A percentile compares a stretch with the other conserved stretches of the same genome.
phyloP scores from a whole-genome alignment of 2,329 filamentous ascomycete genomes.

The Neophaeococcomyces mojaviensis region DNA sequence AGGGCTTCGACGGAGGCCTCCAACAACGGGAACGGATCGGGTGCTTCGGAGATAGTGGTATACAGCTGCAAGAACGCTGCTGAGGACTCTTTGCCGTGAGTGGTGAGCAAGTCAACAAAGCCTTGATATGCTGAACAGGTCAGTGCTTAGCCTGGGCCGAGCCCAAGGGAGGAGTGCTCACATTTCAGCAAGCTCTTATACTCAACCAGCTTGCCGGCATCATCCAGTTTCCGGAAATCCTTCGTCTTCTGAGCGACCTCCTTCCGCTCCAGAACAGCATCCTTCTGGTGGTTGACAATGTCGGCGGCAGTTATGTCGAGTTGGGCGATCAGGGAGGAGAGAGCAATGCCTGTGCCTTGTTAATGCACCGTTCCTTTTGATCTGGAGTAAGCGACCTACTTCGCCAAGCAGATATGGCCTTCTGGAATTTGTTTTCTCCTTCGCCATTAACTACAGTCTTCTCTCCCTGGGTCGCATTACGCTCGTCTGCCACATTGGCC shows the following conservation, averaged over 20 bases:
- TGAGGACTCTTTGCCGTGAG: constrained; percentile 89
- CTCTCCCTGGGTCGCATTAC: constrained; percentile 24
- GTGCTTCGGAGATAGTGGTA: constrained; percentile 86
- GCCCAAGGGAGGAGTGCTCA: constrained; percentile 29
- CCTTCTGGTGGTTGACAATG: constrained; percentile 84
- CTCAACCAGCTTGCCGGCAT: constrained; percentile 75
- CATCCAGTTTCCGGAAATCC: constrained; percentile 89
- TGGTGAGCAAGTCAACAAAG: constrained; percentile 93
- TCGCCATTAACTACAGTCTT: constrained; percentile 33
- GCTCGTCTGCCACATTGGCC: constrained; percentile 29
- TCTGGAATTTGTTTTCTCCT: constrained; percentile 87
- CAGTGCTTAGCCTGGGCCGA: not conserved
- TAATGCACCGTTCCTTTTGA: not conserved
- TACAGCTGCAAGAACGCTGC: constrained; percentile 90
- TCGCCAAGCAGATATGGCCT: constrained; percentile 91
- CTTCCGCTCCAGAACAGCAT: constrained; percentile 92
- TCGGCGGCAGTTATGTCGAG: constrained; percentile 93
- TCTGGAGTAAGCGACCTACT: constrained; percentile 48
- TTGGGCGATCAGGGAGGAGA: constrained; percentile 72
- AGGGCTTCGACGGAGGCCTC: constrained; percentile 95
- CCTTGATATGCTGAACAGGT: constrained; percentile 71
- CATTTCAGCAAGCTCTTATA: constrained; percentile 85
- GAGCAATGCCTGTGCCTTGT: constrained; percentile 63
- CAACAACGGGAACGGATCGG: constrained; percentile 90
- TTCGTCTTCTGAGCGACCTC: constrained; percentile 99